Conservation (phyloP, 1,139 yeast species). For the Saccharomyces hybrid region DNA sequence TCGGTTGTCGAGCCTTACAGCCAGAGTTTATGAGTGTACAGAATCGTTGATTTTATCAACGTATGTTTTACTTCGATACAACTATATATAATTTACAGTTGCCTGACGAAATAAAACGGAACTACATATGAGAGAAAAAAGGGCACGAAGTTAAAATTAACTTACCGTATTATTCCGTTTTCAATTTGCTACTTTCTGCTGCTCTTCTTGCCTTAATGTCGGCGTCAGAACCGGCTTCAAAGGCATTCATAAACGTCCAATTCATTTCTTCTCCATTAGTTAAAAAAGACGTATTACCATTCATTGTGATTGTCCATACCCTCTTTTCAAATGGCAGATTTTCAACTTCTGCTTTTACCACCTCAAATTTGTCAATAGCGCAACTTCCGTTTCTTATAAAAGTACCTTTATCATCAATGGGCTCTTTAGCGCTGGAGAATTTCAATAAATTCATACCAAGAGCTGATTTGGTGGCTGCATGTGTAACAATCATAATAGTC, state of each 20-base stretch:
- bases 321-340: conserved; percentile 13
- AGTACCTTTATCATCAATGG: conserved; percentile 41
- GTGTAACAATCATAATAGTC: conserved; percentile 56
- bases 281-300: conserved; percentile 64
- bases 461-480: conserved; percentile 78
- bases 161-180: neutral
- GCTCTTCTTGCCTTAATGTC: conserved; percentile 48
- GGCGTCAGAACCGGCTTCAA: conserved; percentile 74
- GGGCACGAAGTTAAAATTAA: too few relatives aligned
- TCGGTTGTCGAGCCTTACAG: too few relatives aligned
- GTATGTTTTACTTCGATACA: too few relatives aligned
- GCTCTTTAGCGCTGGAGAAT: conserved; percentile 39
- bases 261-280: conserved; percentile 83
- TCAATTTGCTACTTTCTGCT: conserved; percentile 6
- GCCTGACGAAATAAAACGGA: too few relatives aligned
- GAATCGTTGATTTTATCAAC: too few relatives aligned
- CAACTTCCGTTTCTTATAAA: conserved; percentile 47
- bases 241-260: conserved; percentile 61
- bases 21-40: too few relatives aligned
- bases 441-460: conserved; percentile 61
- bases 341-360: neutral
- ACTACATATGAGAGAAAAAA: too few relatives aligned
- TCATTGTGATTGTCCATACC: conserved; percentile 49
- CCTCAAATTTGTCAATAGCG: conserved; percentile 46
- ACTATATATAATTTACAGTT: too few relatives aligned